Conservation (phyloP, 495 filamentous ascomycete species). For the Choiromyces venosus region DNA sequence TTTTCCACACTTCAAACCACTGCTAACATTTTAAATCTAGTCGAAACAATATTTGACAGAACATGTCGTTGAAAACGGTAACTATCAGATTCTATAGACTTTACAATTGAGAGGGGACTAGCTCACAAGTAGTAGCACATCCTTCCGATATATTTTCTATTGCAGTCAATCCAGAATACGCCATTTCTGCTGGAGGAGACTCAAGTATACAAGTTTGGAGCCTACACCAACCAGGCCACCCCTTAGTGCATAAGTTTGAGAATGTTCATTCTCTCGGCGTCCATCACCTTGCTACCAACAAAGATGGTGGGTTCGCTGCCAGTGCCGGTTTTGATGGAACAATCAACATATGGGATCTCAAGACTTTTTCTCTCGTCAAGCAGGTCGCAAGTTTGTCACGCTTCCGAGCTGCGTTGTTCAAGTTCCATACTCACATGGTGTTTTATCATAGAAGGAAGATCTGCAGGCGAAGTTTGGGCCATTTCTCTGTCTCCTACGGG, state of each 20-base stretch:
- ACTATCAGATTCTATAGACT: slow-evolving; percentile 21
- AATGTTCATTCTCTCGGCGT: slow-evolving; percentile 77
- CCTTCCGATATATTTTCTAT: slow-evolving; percentile 82
- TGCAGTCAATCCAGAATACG: slow-evolving; percentile 67
- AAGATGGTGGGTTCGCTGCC: slow-evolving; percentile 63
- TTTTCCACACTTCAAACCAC: not conserved
- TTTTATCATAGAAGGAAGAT: slow-evolving; percentile 44
- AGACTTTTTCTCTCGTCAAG: slow-evolving; percentile 43
- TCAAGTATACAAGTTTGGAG: slow-evolving; percentile 72
- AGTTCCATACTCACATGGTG: slow-evolving; percentile 10
- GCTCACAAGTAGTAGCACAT: slow-evolving; percentile 56
- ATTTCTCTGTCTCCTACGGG: slow-evolving; percentile 77
- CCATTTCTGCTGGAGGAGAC: slow-evolving; percentile 78
- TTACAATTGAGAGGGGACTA: not conserved
- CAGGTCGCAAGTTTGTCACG: not conserved
- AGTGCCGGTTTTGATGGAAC: slow-evolving; percentile 85
- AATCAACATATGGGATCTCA: slow-evolving; percentile 67
- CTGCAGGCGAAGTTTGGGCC: slow-evolving; percentile 72
- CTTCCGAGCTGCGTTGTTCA: slow-evolving; percentile 26
- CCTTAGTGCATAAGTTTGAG: slow-evolving; percentile 67
- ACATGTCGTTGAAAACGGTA: slow-evolving; percentile 83
- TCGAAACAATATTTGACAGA: slow-evolving; percentile 96
- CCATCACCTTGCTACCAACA: slow-evolving; percentile 74
- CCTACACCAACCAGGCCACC: slow-evolving; percentile 62
- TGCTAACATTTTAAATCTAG: slow-evolving; percentile 47